Conservation (phyloP, 2,329 filamentous ascomycete species). For the Apiospora arundinis region DNA sequence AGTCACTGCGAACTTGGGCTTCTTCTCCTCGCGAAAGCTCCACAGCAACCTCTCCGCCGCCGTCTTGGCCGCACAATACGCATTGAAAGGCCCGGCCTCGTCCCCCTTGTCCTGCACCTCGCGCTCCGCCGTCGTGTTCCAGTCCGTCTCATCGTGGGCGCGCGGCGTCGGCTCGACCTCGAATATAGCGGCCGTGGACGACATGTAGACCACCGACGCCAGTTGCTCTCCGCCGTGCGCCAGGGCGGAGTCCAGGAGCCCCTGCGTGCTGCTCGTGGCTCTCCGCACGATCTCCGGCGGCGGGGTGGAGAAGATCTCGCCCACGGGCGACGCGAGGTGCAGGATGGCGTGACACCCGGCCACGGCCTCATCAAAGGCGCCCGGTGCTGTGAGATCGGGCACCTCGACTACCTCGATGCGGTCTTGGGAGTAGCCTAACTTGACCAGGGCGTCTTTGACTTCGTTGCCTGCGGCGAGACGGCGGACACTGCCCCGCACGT, state of each 20-base stretch:
- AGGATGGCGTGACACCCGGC: conserved; percentile 37
- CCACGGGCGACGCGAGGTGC: conserved; percentile 36
- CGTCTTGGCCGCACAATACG: conserved; percentile 38
- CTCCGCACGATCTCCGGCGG: conserved; percentile 35
- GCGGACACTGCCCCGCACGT: conserved; percentile 38
- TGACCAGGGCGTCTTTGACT: conserved; percentile 32
- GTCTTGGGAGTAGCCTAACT: conserved; percentile 29
- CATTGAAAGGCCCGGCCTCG: conserved; percentile 32
- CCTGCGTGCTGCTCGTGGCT: conserved; percentile 31
- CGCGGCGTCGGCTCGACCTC: conserved; percentile 31
- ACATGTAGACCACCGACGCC: conserved; percentile 35
- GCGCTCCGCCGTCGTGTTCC: conserved; percentile 34
- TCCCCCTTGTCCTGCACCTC: conserved; percentile 28
- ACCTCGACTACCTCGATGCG: conserved; percentile 36
- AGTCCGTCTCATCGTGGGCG: conserved; percentile 34
- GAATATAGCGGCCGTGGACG: conserved; percentile 35
- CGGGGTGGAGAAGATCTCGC: conserved; percentile 31
- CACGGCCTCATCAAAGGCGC: conserved; percentile 33
- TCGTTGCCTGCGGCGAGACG: conserved; percentile 33
- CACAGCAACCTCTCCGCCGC: conserved; percentile 36
- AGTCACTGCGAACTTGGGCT: conserved; percentile 35
- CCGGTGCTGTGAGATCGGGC: conserved; percentile 31
- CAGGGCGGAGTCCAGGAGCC: conserved; percentile 32
- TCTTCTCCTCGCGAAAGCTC: conserved; percentile 32
- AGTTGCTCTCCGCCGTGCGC: conserved; percentile 30